phyloP scores from a whole-genome alignment of 2,329 filamentous ascomycete species.

The Cladosporium sp. region DNA sequence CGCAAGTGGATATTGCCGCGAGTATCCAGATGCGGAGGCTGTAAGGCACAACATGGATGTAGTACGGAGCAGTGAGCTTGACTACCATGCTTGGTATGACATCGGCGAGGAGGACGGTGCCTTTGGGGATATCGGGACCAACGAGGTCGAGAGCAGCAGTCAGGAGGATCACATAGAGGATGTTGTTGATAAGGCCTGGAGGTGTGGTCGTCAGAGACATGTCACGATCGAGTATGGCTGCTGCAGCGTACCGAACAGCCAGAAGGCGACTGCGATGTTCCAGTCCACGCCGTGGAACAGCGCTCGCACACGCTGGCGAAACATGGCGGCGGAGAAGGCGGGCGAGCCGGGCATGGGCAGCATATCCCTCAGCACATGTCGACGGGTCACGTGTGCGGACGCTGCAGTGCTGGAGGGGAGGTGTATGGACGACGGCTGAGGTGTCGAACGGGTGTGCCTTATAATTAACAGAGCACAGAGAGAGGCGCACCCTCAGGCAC shows the following conservation, averaged over 20 bases:
- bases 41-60: constrained; percentile 85
- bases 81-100: constrained; percentile 83
- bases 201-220: not conserved
- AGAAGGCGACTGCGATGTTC: constrained; percentile 74
- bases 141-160: constrained; percentile 93
- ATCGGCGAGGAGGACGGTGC: constrained; percentile 85
- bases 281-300: constrained; percentile 63
- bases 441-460: too few species aligned
- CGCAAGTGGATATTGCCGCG: constrained; percentile 66
- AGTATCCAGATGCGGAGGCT: constrained; percentile 66
- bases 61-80: constrained; percentile 86
- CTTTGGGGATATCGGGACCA: constrained; percentile 77
- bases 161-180: constrained; percentile 95
- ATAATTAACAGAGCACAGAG: too few species aligned
- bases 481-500: too few species aligned
- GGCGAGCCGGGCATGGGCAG: constrained; percentile 53
- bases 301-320: constrained; percentile 57
- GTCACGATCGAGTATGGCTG: not conserved
- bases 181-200: constrained; percentile 88
- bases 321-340: constrained; percentile 66
- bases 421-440: too few species aligned
- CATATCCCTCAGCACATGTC: constrained; percentile 15
- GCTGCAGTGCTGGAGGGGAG: too few species aligned
- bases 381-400: not conserved
- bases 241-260: constrained; percentile 72